Base-by-base conservation (phyloP, 495 filamentous ascomycete genomes). In the Beverwykella pulmonaria region DNA sequence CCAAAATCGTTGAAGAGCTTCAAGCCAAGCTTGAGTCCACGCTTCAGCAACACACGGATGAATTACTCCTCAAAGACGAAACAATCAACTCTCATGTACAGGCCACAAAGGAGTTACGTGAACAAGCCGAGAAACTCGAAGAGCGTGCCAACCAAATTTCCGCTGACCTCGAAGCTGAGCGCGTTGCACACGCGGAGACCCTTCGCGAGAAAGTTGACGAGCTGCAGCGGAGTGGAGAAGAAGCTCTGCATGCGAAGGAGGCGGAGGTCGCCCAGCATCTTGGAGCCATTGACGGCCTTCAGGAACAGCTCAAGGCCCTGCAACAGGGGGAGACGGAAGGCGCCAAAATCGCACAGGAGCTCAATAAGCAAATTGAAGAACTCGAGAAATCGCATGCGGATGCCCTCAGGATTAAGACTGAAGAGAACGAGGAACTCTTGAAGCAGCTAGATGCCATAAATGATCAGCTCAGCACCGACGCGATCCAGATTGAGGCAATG, bases 241-340 rank as follows among this genome's bases (percentile, higher is more conserved):
- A 58, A 14, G 59, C 34, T 1, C 34, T 71, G 14, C 63, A 46
- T 0, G 53, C 52, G 2, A 71, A 71, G 36, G 64, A 71, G 29
- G 36, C 49, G 2, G 69, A 71, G 14, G 50, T 65, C 19, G 44
- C 64, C 12, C n/a, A 53, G 14, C 64, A 68, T 58, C 53, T 71
- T 10, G 52, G 61, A 23, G 54, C 59, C 23, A 56, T 71, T n/a
- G 56, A 61, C 5, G 53, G 52, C 10, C 69, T 71, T 0, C 69
- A 71, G 36, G 61, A 61, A 8, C 59, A 71, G 32, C 68, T 71
- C 47, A 55, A 68, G 30, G 17, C 60, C 5, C 29, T 71, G 1
- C 64, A 71, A 32, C 69, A 71, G 48, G 69, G 65, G 0, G 64
- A 71, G 55, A 71, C 59, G 4, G 69, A 71, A 48, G 64, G 69